A percentile compares a stretch with the other conserved stretches of the same genome.
phyloP scores from a whole-genome alignment of 2,329 filamentous ascomycete species.

The Hymenoscyphus infarciens region DNA sequence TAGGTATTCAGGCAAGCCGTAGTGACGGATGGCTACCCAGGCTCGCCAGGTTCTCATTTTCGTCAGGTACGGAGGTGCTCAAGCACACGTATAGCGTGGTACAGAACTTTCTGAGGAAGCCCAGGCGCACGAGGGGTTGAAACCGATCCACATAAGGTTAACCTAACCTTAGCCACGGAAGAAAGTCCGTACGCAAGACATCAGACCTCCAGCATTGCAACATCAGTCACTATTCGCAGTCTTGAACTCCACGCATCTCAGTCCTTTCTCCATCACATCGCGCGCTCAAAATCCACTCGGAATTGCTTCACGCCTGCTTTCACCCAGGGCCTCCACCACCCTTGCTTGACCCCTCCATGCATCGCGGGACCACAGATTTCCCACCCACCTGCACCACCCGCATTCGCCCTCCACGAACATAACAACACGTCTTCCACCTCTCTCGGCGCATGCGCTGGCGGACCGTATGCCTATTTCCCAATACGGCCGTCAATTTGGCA shows the following conservation, averaged over 20 bases:
- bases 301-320: not conserved
- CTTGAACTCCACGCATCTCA: not conserved
- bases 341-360: conserved; percentile 1
- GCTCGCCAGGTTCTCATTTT: no score
- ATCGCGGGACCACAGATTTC: conserved; percentile 3
- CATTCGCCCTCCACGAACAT: not conserved
- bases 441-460: conserved; percentile 11
- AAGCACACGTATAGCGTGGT: not conserved
- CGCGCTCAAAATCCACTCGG: not conserved
- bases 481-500: not conserved
- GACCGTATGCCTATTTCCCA: conserved; percentile 25
- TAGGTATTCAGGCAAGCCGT: no score
- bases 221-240: not conserved
- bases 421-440: conserved; percentile 1
- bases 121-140: not conserved
- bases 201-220: not conserved
- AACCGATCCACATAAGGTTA: conserved; percentile 3
- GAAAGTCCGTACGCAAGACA: not conserved
- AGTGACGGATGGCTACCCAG: not conserved
- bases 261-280: not conserved
- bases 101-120: not conserved
- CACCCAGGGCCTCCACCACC: not conserved
- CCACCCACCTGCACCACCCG: no score
- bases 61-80: not conserved
- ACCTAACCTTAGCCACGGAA: not conserved